phyloP scores from a whole-genome alignment of 2,329 filamentous ascomycete species.

The Trichoderma guizhouense region DNA sequence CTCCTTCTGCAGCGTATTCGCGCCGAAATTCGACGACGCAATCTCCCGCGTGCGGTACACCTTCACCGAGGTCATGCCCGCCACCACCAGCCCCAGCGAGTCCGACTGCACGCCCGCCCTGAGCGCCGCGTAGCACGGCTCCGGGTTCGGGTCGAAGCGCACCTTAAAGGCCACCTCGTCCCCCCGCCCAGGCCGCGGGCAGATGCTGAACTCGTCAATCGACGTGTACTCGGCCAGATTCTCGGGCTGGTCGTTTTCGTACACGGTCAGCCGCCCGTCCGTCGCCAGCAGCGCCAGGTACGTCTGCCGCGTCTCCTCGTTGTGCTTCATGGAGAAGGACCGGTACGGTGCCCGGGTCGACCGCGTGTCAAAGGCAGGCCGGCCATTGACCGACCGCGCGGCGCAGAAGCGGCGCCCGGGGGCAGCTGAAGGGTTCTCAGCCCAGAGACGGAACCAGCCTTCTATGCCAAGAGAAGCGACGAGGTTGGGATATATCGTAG shows the following conservation, averaged over 20 bases:
- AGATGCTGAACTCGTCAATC: slow-evolving; percentile 74
- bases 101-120: slow-evolving; percentile 78
- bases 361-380: slow-evolving; percentile 54
- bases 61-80: slow-evolving; percentile 77
- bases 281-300: slow-evolving; percentile 82
- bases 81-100: slow-evolving; percentile 76
- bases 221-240: slow-evolving; percentile 71
- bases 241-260: slow-evolving; percentile 83
- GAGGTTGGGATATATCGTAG: slow-evolving; percentile 80
- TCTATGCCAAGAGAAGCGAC: slow-evolving; percentile 87
- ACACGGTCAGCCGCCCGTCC: slow-evolving; percentile 74
- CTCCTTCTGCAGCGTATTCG: slow-evolving; percentile 60
- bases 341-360: slow-evolving; percentile 63
- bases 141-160: slow-evolving; percentile 81
- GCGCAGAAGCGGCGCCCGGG: slow-evolving; percentile 78
- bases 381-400: slow-evolving; percentile 47
- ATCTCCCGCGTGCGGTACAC: slow-evolving; percentile 74
- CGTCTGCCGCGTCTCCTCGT: slow-evolving; percentile 75
- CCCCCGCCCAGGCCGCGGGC: slow-evolving; percentile 66
- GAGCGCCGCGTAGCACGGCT: slow-evolving; percentile 74
- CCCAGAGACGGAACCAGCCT: slow-evolving; percentile 87
- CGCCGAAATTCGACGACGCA: slow-evolving; percentile 49
- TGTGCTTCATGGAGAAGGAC: slow-evolving; percentile 80
- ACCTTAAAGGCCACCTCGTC: slow-evolving; percentile 87
- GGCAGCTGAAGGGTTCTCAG: slow-evolving; percentile 79